Evolutionary conservation across 352 stramenopile species (phyloP).

Genomic region (Blastocystis sp.): DNA sequence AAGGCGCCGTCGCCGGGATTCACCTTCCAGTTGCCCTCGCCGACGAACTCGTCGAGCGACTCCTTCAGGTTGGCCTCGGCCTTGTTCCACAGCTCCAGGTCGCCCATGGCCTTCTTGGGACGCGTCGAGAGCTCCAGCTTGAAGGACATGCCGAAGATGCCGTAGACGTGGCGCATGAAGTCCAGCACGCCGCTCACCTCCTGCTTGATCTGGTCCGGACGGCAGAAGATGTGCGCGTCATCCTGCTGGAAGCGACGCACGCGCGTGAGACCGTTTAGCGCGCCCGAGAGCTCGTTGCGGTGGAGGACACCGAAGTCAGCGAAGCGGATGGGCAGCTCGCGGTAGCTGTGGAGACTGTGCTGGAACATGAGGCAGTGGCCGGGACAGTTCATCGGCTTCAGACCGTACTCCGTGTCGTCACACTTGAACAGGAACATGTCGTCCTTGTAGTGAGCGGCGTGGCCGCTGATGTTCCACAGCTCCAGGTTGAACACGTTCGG

Average conservation of each 20-base stretch:
- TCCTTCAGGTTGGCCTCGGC: constrained; percentile 71
- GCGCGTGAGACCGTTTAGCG: constrained; percentile 86
- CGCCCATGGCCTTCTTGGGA: constrained; percentile 87
- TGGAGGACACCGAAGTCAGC: constrained; percentile 96
- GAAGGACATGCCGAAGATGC: constrained; percentile 89
- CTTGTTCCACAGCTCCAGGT: constrained; percentile 79
- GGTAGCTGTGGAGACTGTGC: constrained; percentile 80
- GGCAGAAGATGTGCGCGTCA: constrained; percentile 93
- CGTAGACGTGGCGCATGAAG: constrained; percentile 96
- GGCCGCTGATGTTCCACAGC: constrained; percentile 86
- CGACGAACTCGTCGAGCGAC: constrained; percentile 84
- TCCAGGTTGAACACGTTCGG: constrained; percentile 96
- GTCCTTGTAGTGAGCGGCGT: constrained; percentile 92
- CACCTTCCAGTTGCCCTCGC: constrained; percentile 82
- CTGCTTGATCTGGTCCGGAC: constrained; percentile 80
- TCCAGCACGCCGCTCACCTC: constrained; percentile 78
- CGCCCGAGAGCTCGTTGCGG: constrained; percentile 85
- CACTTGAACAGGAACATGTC: constrained; percentile 96
- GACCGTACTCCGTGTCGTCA: constrained; percentile 76
- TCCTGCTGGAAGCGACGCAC: constrained; percentile 92
- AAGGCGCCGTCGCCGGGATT: constrained; percentile 94
- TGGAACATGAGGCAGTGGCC: constrained; percentile 94
- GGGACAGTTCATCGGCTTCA: constrained; percentile 97
- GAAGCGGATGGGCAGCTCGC: constrained; percentile 86
- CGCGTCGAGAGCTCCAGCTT: constrained; percentile 89